A percentile compares a stretch with the other conserved stretches of the same genome.
Conservation (phyloP, 331 rosid genomes). For the Malus hybrid region DNA sequence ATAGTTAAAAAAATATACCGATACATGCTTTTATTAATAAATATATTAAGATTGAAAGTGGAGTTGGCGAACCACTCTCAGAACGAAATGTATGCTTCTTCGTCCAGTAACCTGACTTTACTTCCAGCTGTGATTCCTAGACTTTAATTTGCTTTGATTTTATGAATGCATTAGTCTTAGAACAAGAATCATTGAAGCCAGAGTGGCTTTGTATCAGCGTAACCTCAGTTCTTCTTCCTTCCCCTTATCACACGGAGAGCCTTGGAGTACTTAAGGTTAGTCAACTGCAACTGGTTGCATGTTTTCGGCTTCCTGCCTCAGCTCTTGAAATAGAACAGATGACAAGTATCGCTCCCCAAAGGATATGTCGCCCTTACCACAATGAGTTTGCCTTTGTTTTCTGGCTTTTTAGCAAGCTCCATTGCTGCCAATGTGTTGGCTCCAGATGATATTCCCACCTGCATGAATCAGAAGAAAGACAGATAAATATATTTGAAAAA, state of each 20-base stretch:
- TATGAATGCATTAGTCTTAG: background rate
- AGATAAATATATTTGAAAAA: too few relatives aligned
- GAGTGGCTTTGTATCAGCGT: background rate
- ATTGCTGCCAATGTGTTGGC: conserved; percentile 87
- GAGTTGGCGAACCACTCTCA: conserved; percentile 77
- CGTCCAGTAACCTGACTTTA: background rate
- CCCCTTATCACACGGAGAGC: background rate
- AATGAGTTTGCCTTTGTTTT: conserved; percentile 84
- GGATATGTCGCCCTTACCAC: conserved; percentile 39
- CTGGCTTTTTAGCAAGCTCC: conserved; percentile 62
- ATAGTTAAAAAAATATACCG: too few relatives aligned
- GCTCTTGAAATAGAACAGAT: conserved; percentile 74
- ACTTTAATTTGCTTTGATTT: background rate
- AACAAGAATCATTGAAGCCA: background rate
- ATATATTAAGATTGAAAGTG: conserved; percentile 65
- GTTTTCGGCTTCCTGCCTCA: conserved; percentile 79
- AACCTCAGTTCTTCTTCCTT: too few relatives aligned
- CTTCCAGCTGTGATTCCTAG: background rate
- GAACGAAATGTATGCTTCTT: conserved; percentile 57
- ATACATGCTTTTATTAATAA: too few relatives aligned
- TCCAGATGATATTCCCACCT: conserved; percentile 96
- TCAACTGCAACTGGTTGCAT: conserved; percentile 96
- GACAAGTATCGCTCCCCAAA: conserved; percentile 86
- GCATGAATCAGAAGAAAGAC: background rate
- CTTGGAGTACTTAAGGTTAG: conserved; percentile 16